Conservation (phyloP, 2,329 filamentous ascomycete genomes). For the Colletotrichum sublineola region DNA sequence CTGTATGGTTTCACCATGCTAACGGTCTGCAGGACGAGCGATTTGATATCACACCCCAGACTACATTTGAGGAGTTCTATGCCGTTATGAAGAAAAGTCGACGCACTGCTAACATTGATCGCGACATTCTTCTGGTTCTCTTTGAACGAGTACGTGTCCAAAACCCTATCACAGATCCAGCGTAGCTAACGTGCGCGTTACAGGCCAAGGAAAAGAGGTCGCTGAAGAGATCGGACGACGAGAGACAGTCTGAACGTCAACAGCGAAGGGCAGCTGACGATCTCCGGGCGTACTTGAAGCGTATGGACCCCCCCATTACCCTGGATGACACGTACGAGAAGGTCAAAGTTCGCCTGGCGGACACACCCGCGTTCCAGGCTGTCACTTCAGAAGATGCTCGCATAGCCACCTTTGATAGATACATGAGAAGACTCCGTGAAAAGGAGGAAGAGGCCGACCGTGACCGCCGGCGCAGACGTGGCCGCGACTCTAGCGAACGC, state of each 20-base stretch:
- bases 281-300: constrained; percentile 88
- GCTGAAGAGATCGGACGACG: constrained; percentile 81
- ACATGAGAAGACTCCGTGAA: constrained; percentile 89
- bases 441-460: constrained; percentile 87
- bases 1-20: constrained; percentile 37
- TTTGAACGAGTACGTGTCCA: constrained; percentile 78
- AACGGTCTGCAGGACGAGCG: constrained; percentile 80
- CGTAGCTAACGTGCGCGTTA: constrained; percentile 21
- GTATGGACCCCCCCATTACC: constrained; percentile 85
- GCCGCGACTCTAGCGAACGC: constrained; percentile 66
- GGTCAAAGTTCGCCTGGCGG: constrained; percentile 83
- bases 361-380: constrained; percentile 85
- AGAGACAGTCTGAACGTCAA: constrained; percentile 86
- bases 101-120: constrained; percentile 88
- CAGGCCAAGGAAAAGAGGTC: constrained; percentile 88
- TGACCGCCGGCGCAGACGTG: constrained; percentile 70
- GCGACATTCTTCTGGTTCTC: constrained; percentile 82
- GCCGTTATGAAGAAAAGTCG: constrained; percentile 86
- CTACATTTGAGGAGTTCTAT: constrained; percentile 89
- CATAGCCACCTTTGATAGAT: constrained; percentile 89
- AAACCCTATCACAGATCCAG: neutral
- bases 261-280: constrained; percentile 88
- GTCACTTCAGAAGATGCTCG: constrained; percentile 87
- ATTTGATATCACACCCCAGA: constrained; percentile 89
- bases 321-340: constrained; percentile 89